Base-by-base conservation (phyloP, 2,329 filamentous ascomycete genomes). In the Emmonsia crescens region DNA sequence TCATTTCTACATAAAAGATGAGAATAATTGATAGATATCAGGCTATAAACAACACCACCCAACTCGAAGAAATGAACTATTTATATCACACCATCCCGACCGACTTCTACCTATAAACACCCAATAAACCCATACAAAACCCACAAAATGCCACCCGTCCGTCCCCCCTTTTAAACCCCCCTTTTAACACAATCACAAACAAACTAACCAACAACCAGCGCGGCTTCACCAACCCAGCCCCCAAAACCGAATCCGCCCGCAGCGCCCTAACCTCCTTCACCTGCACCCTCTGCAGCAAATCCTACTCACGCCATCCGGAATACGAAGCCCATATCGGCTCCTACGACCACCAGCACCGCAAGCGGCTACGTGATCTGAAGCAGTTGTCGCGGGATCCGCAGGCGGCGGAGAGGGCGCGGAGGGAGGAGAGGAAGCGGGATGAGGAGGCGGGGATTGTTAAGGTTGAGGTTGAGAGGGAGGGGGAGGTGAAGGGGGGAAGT, bases 271-370 rank as follows among this genome's bases (percentile, higher is more conserved):
- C 86, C 70, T 85, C 89, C 40, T 94, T 95, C 77, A 91, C 89
- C 77, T 95, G 85, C 79, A 84, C 86, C 48, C 84, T 97, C 60
- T 97, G 94, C 79, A 86, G 88, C 66, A 97, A 97, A 77, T 93
- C 92, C 69, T 99, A 97, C 77, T 86, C 87, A 1, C 91, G 94
- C 61, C 93, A 96, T 82, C 93, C 95, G 72, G 93, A 97, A 74
- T 96, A 95, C 74, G 93, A 97, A 75, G 88, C 92, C 8, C 94
- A 99, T 74, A 89, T 96, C 61, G 86, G 86, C 65, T 94, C 89
- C 69, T 97, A 97, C 75, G 94, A 97, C 72, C 94, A 99, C 76
- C 89, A 89, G 68, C 94, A 99, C 76, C 92, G 91, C 74, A 91
- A 95, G 78, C 77, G 80, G 62, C 67, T 76, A 6, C 74, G 77